Percentiles rank a stretch among this genome's conserved stretches.
Evolutionary conservation across 1,284 basidiomycete genomes (phyloP).

Genomic region (Cystobasidium pallidum): DNA sequence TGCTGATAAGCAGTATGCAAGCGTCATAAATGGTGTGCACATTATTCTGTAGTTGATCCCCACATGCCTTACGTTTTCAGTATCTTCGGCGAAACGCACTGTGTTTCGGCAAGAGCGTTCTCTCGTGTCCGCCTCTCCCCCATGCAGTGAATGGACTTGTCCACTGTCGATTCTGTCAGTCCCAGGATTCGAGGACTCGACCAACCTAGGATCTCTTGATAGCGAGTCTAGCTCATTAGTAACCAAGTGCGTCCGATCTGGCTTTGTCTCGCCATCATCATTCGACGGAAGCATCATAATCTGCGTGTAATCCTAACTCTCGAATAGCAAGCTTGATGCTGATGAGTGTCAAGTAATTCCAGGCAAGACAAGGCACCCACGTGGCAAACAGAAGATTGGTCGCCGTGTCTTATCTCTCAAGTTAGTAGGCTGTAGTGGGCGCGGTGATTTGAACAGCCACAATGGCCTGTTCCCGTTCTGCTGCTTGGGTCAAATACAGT

Average conservation of each 20-base stretch:
- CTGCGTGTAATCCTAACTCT: too few species aligned
- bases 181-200: too few species aligned
- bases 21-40: background rate
- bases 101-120: background rate
- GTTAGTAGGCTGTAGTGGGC: background rate
- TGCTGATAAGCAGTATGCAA: background rate
- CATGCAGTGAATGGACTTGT: background rate
- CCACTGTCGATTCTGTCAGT: background rate
- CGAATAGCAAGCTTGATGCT: too few species aligned
- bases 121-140: background rate
- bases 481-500: background rate
- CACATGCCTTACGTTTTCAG: background rate
- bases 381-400: too few species aligned
- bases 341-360: too few species aligned
- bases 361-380: too few species aligned
- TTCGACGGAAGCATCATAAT: too few species aligned
- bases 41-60: too few species aligned
- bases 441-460: background rate
- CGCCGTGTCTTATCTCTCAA: background rate
- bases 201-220: too few species aligned
- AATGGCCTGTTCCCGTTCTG: background rate
- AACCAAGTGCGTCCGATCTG: too few species aligned
- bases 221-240: too few species aligned
- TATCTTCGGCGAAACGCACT: background rate
- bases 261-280: too few species aligned